These are phyloP conservation scores for Parathielavia appendiculata DNA, from an alignment of 495 filamentous ascomycete species.

Conservation along the genomic window DNA sequence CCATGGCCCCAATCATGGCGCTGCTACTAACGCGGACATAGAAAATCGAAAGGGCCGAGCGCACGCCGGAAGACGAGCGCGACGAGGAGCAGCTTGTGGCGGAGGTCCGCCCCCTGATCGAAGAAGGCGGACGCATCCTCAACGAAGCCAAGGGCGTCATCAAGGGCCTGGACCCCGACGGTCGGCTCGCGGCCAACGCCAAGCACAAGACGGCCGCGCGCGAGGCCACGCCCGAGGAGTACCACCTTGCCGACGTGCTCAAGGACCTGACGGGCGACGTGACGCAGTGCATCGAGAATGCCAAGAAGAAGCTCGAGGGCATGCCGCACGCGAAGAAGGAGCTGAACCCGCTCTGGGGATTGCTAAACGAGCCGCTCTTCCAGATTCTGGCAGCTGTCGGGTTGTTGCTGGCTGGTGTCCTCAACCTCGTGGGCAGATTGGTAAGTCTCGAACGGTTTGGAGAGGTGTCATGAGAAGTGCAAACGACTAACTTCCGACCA, in stretches of 20 bases:
- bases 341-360: constrained; percentile 79
- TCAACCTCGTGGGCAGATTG: constrained; percentile 72
- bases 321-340: constrained; percentile 95
- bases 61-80: constrained; percentile 80
- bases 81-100: constrained; percentile 87
- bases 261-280: constrained; percentile 65
- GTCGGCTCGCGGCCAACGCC: constrained; percentile 75
- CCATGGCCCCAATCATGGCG: not conserved
- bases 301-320: constrained; percentile 77
- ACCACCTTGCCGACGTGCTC: constrained; percentile 73
- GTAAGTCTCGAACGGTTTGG: constrained; percentile 24
- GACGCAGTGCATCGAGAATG: constrained; percentile 74
- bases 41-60: constrained; percentile 74
- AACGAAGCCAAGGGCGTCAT: constrained; percentile 86
- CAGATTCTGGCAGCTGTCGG: constrained; percentile 93
- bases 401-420: constrained; percentile 73
- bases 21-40: constrained; percentile 28
- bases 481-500: constrained; percentile 20
- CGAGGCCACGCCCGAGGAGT: constrained; percentile 83
- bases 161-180: constrained; percentile 85
- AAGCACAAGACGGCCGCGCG: constrained; percentile 74
- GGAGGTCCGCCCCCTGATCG: constrained; percentile 78
- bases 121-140: constrained; percentile 75
- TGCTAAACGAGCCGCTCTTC: constrained; percentile 79
- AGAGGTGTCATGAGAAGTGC: not conserved